These are phyloP conservation scores for Ophiognomonia clavigignenti-juglandacearum DNA, from an alignment of 2,329 filamentous ascomycete species.

Conservation along the genomic window DNA sequence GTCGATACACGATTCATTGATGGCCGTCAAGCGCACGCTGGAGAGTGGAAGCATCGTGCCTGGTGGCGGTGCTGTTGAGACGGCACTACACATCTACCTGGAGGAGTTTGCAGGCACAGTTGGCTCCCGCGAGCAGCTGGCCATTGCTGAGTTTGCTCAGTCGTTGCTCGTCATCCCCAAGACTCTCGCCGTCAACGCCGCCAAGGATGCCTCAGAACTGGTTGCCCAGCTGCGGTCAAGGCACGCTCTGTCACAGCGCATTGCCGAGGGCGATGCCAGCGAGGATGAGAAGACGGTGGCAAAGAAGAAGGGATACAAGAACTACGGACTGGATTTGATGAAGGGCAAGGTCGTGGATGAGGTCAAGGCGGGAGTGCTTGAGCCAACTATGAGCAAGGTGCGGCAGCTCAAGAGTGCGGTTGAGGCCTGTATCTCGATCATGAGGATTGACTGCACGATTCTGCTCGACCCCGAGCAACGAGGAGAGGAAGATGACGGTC, in stretches of 20 bases:
- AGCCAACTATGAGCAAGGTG: slow-evolving; percentile 97
- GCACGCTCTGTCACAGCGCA: slow-evolving; percentile 90
- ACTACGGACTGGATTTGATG: slow-evolving; percentile 89
- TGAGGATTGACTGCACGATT: slow-evolving; percentile 98
- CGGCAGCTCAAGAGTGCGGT: slow-evolving; percentile 98
- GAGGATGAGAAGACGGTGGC: slow-evolving; percentile 87
- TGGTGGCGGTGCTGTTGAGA: slow-evolving; percentile 94
- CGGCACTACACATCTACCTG: slow-evolving; percentile 97
- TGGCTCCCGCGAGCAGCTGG: slow-evolving; percentile 92
- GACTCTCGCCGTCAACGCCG: slow-evolving; percentile 93
- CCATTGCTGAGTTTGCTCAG: slow-evolving; percentile 95
- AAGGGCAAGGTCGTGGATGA: slow-evolving; percentile 90
- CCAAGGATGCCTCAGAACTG: slow-evolving; percentile 92
- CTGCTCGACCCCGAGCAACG: slow-evolving; percentile 90
- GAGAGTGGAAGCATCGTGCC: slow-evolving; percentile 97
- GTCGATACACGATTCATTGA: slow-evolving; percentile 93
- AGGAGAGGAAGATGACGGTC: slow-evolving; percentile 72
- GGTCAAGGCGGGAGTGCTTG: slow-evolving; percentile 90
- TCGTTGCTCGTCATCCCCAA: slow-evolving; percentile 92
- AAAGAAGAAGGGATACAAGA: slow-evolving; percentile 96
- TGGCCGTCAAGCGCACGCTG: slow-evolving; percentile 92
- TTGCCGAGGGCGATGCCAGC: slow-evolving; percentile 75
- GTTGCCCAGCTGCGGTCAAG: slow-evolving; percentile 92
- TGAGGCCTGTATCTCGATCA: slow-evolving; percentile 97
- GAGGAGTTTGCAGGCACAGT: slow-evolving; percentile 98